These are phyloP conservation scores for Colletotrichum nymphaeae DNA, from an alignment of 2,329 filamentous ascomycete genomes.

Conservation along the genomic window DNA sequence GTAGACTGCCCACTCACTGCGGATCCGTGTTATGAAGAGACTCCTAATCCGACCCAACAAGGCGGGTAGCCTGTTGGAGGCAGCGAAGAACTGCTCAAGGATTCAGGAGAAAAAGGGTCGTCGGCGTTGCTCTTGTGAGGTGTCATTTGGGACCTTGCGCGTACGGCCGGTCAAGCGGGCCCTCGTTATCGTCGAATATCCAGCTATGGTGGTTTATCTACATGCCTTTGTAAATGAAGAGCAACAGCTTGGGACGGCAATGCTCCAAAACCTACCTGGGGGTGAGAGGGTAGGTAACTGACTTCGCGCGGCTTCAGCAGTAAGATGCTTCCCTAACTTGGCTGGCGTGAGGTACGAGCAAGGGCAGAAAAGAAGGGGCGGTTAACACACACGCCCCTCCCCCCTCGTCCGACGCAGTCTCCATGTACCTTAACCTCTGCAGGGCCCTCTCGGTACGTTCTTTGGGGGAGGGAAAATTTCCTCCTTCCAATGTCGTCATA, in stretches of 20 bases:
- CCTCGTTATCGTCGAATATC: not conserved
- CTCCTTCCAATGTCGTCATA: conserved; percentile 33
- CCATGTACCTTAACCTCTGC: conserved; percentile 25
- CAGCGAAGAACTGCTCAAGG: not conserved
- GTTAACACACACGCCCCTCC: not conserved
- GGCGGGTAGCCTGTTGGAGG: not conserved
- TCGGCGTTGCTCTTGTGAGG: not conserved
- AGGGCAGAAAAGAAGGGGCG: not conserved
- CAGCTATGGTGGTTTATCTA: not conserved
- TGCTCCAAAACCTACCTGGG: not conserved
- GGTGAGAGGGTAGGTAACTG: conserved; percentile 8
- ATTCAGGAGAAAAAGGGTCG: not conserved
- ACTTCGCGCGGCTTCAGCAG: not conserved
- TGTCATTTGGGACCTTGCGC: not conserved
- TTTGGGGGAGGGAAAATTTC: conserved; percentile 20
- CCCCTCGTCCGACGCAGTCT: not conserved
- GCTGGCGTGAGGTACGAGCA: conserved; percentile 1
- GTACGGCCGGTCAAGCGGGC: no score
- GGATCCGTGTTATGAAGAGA: not conserved
- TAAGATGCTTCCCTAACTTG: not conserved
- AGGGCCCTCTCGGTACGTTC: conserved; percentile 15
- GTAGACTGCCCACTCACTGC: not conserved
- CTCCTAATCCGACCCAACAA: not conserved
- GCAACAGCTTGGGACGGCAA: not conserved
- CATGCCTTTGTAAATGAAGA: not conserved